Base-by-base conservation (phyloP, 2,329 filamentous ascomycete genomes). In the Trichoderma koningiopsis region DNA sequence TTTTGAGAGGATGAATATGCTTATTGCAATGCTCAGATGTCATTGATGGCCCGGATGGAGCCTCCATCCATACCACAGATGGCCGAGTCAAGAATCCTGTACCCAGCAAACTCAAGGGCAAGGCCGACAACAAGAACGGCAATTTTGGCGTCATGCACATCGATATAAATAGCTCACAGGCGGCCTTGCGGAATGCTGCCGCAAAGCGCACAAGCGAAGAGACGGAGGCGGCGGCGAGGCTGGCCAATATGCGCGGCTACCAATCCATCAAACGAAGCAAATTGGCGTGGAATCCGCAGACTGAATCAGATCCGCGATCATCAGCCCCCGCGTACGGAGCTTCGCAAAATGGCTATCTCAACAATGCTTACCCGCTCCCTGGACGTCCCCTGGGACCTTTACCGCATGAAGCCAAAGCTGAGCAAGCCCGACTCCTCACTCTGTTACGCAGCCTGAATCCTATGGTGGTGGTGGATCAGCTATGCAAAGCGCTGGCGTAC, bases 91-190 rank as follows among this genome's bases (percentile, higher is more conserved):
- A 85, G 68, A 88, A 89, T 71, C 86, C 87, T 1, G 83, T 90
- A 2, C 88, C 88, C 5, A 88, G 84, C 76, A 89, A 89, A 76
- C 80, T 90, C 66, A 88, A 89, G 75, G 86, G 86, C 70, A 86
- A 85, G 72, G 84, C 85, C 24, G 83, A 86, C 71, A 80, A 81
- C 31, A 85, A 83, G 73, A 86, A 86, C 70, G 88, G 88, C 33
- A 89, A 88, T 72, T 90, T 90, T 75, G 81, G 83, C 57, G 86
- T 90, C 52, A 88, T 90, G 84, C 86, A 89, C 68, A 88, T 90
- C 81, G 83, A 85, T 40, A 80, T 87, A 31, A 74, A 79, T 68
- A 81, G 79, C 75, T 78, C 80, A 71, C 82, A 84, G 69, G 82
- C 83, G 49, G 79, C 84, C 62, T 81, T 84, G 52, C 81, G 86